These are phyloP conservation scores for Auxenochlorella pyrenoidosa DNA, from an alignment of 139 green algal genomes.

Conservation along the genomic window DNA sequence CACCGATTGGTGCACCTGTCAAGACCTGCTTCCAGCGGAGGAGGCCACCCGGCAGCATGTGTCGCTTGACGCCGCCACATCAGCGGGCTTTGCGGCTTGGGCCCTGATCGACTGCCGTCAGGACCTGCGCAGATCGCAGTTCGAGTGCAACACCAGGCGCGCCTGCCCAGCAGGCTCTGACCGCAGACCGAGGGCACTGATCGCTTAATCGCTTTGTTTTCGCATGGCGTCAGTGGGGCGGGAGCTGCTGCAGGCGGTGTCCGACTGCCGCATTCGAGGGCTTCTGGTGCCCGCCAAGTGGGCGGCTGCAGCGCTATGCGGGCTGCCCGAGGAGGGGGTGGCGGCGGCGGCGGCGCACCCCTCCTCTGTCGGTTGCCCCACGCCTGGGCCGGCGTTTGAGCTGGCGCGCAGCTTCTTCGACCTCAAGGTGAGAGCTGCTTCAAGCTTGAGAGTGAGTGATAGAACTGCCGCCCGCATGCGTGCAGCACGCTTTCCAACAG, in stretches of 20 bases:
- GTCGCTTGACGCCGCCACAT: too few species aligned
- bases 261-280: slow-evolving; percentile 58
- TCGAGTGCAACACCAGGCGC: too few species aligned
- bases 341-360: neutral
- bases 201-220: too few species aligned
- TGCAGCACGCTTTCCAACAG: too few species aligned
- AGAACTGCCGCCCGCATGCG: too few species aligned
- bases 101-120: too few species aligned
- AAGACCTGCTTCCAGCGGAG: too few species aligned
- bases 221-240: neutral
- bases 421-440: slow-evolving; percentile 57
- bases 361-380: neutral
- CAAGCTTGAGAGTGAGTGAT: too few species aligned
- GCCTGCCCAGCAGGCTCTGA: neutral
- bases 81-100: too few species aligned
- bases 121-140: too few species aligned
- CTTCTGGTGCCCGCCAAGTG: slow-evolving; percentile 71
- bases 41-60: too few species aligned
- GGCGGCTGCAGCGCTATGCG: slow-evolving; percentile 78
- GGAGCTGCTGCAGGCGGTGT: slow-evolving; percentile 66
- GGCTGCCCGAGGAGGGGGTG: slow-evolving; percentile 53
- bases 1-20: too few species aligned
- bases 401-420: slow-evolving; percentile 76
- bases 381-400: slow-evolving; percentile 48
- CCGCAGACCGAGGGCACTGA: neutral